Evolutionary conservation across 2,329 filamentous ascomycete genomes (phyloP).

Genomic region (Colletotrichum falcatum): DNA sequence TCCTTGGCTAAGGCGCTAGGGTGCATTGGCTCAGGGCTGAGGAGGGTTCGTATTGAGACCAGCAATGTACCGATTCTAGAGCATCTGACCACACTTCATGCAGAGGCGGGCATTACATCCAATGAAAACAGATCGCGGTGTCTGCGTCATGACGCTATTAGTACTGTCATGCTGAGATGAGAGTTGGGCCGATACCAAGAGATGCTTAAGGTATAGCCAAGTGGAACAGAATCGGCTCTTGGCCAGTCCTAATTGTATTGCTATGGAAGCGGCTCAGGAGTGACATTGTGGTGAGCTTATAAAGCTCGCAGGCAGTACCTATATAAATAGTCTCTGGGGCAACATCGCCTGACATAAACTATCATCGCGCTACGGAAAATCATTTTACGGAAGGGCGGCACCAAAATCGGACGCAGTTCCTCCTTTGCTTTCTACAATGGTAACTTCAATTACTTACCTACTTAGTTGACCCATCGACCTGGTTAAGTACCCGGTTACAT

Average conservation of each 20-base stretch:
- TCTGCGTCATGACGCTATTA: neutral
- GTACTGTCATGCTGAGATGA: neutral
- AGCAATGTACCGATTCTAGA: neutral
- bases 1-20: neutral
- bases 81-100: conserved; percentile 19
- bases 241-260: no score
- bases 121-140: conserved; percentile 7
- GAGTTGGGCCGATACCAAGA: neutral
- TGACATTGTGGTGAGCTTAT: neutral
- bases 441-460: neutral
- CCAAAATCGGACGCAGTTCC: neutral
- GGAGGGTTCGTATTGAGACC: neutral
- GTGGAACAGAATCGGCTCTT: neutral
- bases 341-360: no score
- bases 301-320: neutral
- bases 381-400: neutral
- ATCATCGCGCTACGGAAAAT: neutral
- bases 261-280: neutral
- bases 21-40: conserved; percentile 10
- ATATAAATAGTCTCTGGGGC: no score
- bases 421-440: neutral
- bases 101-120: conserved; percentile 1
- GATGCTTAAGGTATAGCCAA: neutral
- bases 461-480: neutral
- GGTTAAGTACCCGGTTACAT: no score